Percentiles rank a stretch among this genome's conserved stretches.
These are phyloP conservation scores for Ustilago esculenta DNA, from an alignment of 1,284 basidiomycete genomes.

Conservation along the genomic window DNA sequence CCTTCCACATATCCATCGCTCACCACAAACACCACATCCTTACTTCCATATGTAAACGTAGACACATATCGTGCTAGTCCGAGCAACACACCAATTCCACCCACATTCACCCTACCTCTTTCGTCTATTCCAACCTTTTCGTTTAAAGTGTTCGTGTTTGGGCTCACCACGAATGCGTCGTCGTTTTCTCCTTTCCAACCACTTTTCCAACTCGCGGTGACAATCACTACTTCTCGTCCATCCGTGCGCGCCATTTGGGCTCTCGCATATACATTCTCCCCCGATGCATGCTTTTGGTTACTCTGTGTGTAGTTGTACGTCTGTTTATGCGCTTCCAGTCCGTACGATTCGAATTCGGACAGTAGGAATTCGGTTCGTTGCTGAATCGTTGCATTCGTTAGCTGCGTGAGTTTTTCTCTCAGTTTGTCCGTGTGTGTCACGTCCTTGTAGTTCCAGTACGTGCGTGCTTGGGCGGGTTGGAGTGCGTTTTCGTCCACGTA, in stretches of 20 bases:
- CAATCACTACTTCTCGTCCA: constrained; percentile 79
- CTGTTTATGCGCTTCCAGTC: constrained; percentile 44
- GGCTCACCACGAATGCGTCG: no score
- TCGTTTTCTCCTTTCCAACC: constrained; percentile 41
- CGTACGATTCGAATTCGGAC: constrained; percentile 48
- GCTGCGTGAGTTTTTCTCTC: constrained; percentile 34
- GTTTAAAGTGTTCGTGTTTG: no score
- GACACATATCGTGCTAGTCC: constrained; percentile 83
- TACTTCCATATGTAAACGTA: constrained; percentile 51
- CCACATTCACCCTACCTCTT: constrained; percentile 76
- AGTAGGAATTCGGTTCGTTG: constrained; percentile 46
- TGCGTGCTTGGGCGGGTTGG: constrained; percentile 56
- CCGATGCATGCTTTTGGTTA: constrained; percentile 67
- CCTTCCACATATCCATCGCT: constrained; percentile 89
- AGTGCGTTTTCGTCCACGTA: constrained; percentile 67
- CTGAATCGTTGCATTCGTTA: constrained; percentile 9
- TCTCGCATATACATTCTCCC: constrained; percentile 84
- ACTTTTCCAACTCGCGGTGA: constrained; percentile 68
- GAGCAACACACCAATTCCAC: constrained; percentile 85
- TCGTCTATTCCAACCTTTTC: constrained; percentile 14
- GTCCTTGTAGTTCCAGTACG: constrained; percentile 56
- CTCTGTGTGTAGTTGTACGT: constrained; percentile 18
- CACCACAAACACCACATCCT: constrained; percentile 86
- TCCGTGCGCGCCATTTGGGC: constrained; percentile 84
- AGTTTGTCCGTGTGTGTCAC: constrained; percentile 56